These are phyloP conservation scores for Primulina tabacum DNA, from an alignment of 257 asterid genomes.

Conservation along the genomic window DNA sequence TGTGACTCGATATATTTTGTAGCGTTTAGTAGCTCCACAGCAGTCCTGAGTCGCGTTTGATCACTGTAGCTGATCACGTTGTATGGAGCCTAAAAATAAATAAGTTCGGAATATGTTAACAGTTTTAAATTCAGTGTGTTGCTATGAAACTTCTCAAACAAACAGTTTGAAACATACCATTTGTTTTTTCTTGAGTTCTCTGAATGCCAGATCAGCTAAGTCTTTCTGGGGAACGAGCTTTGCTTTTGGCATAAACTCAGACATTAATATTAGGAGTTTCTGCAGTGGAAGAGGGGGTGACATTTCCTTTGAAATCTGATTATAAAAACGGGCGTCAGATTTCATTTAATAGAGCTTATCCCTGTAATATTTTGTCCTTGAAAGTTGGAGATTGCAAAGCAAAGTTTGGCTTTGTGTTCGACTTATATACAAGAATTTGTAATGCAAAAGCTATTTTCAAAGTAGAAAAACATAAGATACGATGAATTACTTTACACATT, in stretches of 20 bases:
- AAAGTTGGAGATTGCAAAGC: neutral
- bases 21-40: slow-evolving; percentile 85
- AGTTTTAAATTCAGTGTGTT: neutral
- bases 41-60: slow-evolving; percentile 77
- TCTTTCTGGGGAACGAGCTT: slow-evolving; percentile 91
- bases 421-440: neutral
- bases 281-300: slow-evolving; percentile 75
- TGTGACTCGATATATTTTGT: slow-evolving; percentile 72
- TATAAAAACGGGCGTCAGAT: slow-evolving; percentile 27
- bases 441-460: neutral
- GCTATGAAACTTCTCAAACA: neutral
- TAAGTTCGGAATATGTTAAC: neutral
- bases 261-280: slow-evolving; percentile 60
- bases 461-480: neutral
- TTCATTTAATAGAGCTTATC: neutral
- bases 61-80: slow-evolving; percentile 87
- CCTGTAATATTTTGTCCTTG: neutral
- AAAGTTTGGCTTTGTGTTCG: neutral
- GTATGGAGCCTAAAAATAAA: slow-evolving; percentile 63
- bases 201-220: slow-evolving; percentile 78
- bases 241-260: slow-evolving; percentile 75
- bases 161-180: slow-evolving; percentile 40
- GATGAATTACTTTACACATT: slow-evolving; percentile 73
- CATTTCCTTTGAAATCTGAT: slow-evolving; percentile 88
- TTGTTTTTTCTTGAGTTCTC: slow-evolving; percentile 61